phyloP scores from a whole-genome alignment of 768 basidiomycete genomes.

The Pleurotus tuoliensis region DNA sequence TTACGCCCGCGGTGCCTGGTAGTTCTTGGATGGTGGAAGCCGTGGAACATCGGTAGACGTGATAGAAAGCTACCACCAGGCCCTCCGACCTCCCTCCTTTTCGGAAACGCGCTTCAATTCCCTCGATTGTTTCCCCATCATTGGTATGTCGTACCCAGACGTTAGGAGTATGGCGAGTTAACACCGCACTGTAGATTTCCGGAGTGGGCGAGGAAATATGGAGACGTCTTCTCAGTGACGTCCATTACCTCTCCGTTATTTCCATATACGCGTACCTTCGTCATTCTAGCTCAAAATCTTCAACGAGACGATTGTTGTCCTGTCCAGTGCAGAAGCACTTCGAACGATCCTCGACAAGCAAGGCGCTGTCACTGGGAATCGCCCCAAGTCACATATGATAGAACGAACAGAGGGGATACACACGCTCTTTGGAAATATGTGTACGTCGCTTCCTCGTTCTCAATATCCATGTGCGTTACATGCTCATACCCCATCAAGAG shows the following conservation, averaged over 20 bases:
- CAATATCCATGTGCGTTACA: too few relatives aligned
- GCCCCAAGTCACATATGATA: constrained; percentile 18
- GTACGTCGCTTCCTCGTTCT: neutral
- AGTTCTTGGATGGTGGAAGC: neutral
- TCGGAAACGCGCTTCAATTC: constrained; percentile 18
- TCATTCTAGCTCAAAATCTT: constrained; percentile 17
- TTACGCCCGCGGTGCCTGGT: neutral
- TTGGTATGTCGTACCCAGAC: too few relatives aligned
- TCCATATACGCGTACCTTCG: neutral
- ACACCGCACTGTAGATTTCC: constrained; percentile 8
- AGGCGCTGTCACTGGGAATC: constrained; percentile 17
- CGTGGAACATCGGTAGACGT: constrained; percentile 1
- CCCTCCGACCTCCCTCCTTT: constrained; percentile 16
- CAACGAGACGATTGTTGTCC: constrained; percentile 16
- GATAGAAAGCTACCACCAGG: constrained; percentile 17
- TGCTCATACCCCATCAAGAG: too few relatives aligned
- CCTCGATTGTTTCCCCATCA: constrained; percentile 9
- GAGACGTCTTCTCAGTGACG: constrained; percentile 13
- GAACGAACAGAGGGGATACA: constrained; percentile 18
- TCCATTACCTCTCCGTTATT: neutral
- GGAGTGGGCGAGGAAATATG: constrained; percentile 13
- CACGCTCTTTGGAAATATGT: constrained; percentile 11
- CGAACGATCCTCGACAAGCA: constrained; percentile 23
- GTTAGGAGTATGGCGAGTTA: too few relatives aligned
- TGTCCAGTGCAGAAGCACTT: constrained; percentile 15